Percentiles rank a stretch among this genome's conserved stretches.
phyloP scores from a whole-genome alignment of 768 basidiomycete genomes.

The Lentinula guzmanii region DNA sequence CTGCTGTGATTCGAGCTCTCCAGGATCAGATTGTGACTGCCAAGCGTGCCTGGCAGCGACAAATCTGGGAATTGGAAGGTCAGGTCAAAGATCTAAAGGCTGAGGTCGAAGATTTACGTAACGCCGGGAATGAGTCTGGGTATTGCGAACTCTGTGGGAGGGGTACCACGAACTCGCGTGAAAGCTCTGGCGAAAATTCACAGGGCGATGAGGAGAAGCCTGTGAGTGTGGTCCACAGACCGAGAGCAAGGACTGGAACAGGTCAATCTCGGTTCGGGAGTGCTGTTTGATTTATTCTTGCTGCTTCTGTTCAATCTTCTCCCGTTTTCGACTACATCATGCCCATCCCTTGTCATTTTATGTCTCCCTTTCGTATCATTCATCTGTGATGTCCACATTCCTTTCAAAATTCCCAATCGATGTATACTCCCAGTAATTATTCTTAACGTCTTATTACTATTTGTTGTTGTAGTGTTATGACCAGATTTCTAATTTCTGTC shows the following conservation, averaged over 20 bases:
- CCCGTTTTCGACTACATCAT: too few species aligned
- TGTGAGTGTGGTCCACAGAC: slow-evolving; percentile 49
- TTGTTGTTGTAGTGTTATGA: neutral
- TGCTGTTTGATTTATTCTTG: slow-evolving; percentile 26
- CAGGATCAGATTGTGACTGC: slow-evolving; percentile 56
- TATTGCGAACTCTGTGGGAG: slow-evolving; percentile 58
- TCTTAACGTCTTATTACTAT: slow-evolving; percentile 6
- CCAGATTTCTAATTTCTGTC: slow-evolving; percentile 8
- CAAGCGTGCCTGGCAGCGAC: slow-evolving; percentile 63
- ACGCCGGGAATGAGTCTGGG: slow-evolving; percentile 19
- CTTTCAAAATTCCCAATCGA: neutral
- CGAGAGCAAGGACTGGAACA: slow-evolving; percentile 63
- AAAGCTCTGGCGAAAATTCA: neutral
- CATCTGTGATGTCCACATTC: neutral
- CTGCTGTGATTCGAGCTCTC: slow-evolving; percentile 41
- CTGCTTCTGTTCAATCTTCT: too few species aligned
- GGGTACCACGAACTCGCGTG: neutral
- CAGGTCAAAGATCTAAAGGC: slow-evolving; percentile 67
- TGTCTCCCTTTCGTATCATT: neutral
- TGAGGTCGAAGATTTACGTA: slow-evolving; percentile 56
- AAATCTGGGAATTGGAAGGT: slow-evolving; percentile 70
- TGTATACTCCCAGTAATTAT: slow-evolving; percentile 1
- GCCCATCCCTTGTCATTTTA: neutral
- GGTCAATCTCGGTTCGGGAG: slow-evolving; percentile 53
- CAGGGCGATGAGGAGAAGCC: slow-evolving; percentile 17